Evolutionary conservation across 768 basidiomycete genomes (phyloP), one percentile per base, ranked within the genome.

Genomic region (Russula vinacea): DNA sequence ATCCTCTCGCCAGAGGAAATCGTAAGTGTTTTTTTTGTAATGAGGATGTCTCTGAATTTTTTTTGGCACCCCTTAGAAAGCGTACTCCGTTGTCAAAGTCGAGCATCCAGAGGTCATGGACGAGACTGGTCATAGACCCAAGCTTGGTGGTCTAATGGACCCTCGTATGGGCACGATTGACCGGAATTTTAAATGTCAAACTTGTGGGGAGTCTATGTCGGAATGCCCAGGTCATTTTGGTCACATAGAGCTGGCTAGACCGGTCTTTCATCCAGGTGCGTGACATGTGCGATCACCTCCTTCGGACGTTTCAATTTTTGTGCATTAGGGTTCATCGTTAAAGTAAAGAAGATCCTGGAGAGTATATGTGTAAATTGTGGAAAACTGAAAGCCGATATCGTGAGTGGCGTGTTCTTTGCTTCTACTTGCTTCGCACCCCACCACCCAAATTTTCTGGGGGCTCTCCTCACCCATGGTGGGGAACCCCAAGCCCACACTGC

Each of bases 161-260:
- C 93, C 95, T 56, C 86, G 93, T 64, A 93, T 98, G 90, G 97
- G 97, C 44, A 99, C 94, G 33, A 96, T 95, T 71, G 94, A 95
- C 80, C 83, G 94, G 69, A 94, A 95, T 75, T 95, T 96, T 79
- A 98, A 98, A 80, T 99, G 97, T 75, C 94, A 98, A 80, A 98
- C 97, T 33, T 98, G 97, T 75, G 95, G 94, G 69, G 97, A 99
- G 82, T 96, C 95, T n/a, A 98, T 98, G 95, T 89, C 94, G 19
- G 97, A 98, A 75, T 99, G 97, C 79, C 95, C 97, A 32, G 97
- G 97, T 56, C 97, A 98, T 76, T 99, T 99, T 79, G 97, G 97
- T 60, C 95, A 98, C 75, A 93, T 99, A 72, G 97, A 99, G 78
- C 79, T 99, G 72, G 93, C 93, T 50, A 82, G 94, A 70, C 94